Base-by-base conservation (phyloP, 164 flowering plant genomes). In the Tetrastigma voinierianum region DNA sequence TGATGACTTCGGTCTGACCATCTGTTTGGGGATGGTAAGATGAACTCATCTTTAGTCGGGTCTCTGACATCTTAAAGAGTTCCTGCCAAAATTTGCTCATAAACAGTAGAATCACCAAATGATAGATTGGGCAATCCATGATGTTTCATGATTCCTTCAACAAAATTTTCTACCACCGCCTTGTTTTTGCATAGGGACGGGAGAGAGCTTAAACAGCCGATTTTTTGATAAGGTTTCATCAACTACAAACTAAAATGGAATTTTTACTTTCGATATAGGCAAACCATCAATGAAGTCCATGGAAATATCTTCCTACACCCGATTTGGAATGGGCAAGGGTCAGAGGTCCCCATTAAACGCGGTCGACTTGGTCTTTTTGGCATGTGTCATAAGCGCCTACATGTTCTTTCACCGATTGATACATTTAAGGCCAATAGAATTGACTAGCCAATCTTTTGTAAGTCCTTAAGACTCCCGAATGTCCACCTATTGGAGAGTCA, bases 271-370 rank as follows among this genome's bases (percentile, higher is more conserved):
- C 0, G 51, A 60, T 14, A 16, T 4, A 0, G 63, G 63, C 18
- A 60, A 14, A 9, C 47, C 48, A 2, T 43, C 47, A 47, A 60
- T 60, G 9, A 60, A 61, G 46, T 61, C 64, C 64, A 61, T 61
- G 19, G 47, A 1, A 4, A 59, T 43, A 13, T 40, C 62, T 0
- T 9, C 10, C 62, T 47, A 59, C 4, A 59, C 51, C 1, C 46
- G 64, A 7, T 16, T 15, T 0, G 51, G 64, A n/a, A 61, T 20
- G 10, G 51, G 64, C 8, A 61, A 23, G 0, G 63, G 63, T 19
- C 11, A 60, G 48, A 4, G 9, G 46, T 2, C 63, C 63, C 17
- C 1, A 47, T 4, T n/a, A n/a, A n/a, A n/a, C n/a, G n/a, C n/a
- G 0, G 14, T 46, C 0, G 0, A 1, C 9, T 61, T 61, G 10